Evolutionary conservation across 257 asterid genomes (phyloP).

Genomic region (Craterostigma plantagineum): DNA sequence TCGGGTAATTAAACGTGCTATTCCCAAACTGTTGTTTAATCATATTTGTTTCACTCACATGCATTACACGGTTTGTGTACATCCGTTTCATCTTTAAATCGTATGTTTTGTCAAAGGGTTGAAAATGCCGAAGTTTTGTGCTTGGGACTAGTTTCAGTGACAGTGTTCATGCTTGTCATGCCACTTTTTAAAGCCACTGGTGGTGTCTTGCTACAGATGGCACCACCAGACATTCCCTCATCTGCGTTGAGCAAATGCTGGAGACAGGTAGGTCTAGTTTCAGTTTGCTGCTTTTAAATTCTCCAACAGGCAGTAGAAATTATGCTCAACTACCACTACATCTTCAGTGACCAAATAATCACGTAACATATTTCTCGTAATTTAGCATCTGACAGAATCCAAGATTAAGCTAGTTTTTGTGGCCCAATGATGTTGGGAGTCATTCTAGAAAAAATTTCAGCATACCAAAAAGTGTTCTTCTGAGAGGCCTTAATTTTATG

Average conservation of each 20-base stretch:
- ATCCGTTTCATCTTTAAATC: background rate
- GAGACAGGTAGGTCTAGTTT: conserved; percentile 99
- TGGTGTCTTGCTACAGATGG: conserved; percentile 67
- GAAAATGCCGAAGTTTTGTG: conserved; percentile 90
- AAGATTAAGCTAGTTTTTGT: no score
- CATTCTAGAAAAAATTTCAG: no score
- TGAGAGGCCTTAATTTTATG: no score
- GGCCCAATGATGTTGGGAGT: no score
- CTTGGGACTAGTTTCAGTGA: conserved; percentile 73
- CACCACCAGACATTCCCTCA: conserved; percentile 61
- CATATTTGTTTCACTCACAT: background rate
- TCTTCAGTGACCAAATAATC: no score
- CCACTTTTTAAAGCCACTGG: conserved; percentile 84
- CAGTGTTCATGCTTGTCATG: conserved; percentile 77
- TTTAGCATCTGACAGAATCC: no score
- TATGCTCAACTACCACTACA: no score
- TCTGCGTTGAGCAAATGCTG: conserved; percentile 80
- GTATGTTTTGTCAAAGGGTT: conserved; percentile 28
- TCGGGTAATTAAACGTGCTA: conserved; percentile 67
- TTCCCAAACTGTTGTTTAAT: no score
- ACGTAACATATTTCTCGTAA: no score
- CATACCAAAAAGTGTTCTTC: no score
- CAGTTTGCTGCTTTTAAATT: no score
- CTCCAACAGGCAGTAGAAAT: no score
- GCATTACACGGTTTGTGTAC: background rate